These are phyloP conservation scores for Ascoidea asiatica DNA, from an alignment of 805 yeast genomes.

Conservation along the genomic window DNA sequence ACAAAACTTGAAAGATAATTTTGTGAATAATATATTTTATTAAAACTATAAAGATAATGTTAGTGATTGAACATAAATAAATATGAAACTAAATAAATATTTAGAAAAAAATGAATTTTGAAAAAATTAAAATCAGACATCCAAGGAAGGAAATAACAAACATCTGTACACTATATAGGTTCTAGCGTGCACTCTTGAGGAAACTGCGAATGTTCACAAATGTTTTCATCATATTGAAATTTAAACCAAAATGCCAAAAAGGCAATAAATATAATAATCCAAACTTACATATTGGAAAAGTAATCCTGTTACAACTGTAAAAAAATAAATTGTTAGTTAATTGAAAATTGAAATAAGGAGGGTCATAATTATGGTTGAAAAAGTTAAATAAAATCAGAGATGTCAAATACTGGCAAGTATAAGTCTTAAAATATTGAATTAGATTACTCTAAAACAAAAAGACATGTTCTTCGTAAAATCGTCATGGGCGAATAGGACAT, in stretches of 20 bases:
- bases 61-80: no score
- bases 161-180: slow-evolving; percentile 25
- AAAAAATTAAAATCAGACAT: slow-evolving; percentile 27
- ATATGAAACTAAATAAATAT: no score
- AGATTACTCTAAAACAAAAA: slow-evolving; percentile 13
- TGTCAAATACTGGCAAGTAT: slow-evolving; percentile 25
- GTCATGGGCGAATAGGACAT: slow-evolving; percentile 25
- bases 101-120: no score
- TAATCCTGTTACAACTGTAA: no score
- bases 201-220: slow-evolving; percentile 27
- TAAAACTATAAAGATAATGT: no score
- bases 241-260: background rate
- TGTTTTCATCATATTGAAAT: slow-evolving; percentile 19
- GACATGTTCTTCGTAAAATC: slow-evolving; percentile 20
- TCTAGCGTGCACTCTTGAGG: slow-evolving; percentile 27
- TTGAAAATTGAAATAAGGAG: background rate
- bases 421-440: slow-evolving; percentile 2
- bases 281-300: background rate
- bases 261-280: background rate
- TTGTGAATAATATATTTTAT: no score
- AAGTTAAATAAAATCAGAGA: slow-evolving; percentile 11
- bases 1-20: no score
- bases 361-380: background rate
- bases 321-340: background rate
- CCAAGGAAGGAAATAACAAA: slow-evolving; percentile 27